Conservation (phyloP, 306 rosid genomes). For the Leucaena leucocephala region DNA sequence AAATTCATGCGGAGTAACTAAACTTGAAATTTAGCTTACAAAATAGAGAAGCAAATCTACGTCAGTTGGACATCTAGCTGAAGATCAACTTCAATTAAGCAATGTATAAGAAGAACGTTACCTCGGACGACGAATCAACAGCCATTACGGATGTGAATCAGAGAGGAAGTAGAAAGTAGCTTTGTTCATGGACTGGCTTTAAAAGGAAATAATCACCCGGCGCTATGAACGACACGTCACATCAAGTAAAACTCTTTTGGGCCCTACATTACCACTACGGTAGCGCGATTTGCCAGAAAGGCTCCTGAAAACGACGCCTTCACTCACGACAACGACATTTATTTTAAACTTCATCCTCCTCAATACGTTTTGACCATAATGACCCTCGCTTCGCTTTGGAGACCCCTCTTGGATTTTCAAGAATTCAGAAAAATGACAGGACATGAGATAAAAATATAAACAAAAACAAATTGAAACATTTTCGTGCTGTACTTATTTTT, state of each 20-base stretch:
- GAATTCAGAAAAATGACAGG: background rate
- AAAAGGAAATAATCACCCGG: conserved; percentile 4
- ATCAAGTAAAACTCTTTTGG: conserved; percentile 12
- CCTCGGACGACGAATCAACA: conserved; percentile 48
- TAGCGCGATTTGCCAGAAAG: conserved; percentile 47
- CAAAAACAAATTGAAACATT: background rate
- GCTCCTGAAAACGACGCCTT: conserved; percentile 41
- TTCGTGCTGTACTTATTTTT: background rate
- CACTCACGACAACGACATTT: conserved; percentile 44
- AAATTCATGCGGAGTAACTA: background rate
- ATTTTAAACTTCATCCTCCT: background rate
- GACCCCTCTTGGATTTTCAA: background rate
- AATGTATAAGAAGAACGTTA: conserved; percentile 27
- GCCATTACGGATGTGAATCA: conserved; percentile 45
- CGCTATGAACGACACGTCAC: conserved; percentile 46
- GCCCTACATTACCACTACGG: conserved; percentile 2
- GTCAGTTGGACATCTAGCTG: background rate
- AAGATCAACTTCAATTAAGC: conserved; percentile 16
- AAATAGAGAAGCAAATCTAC: conserved; percentile 14
- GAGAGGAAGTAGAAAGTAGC: background rate
- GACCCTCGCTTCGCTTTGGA: conserved; percentile 37
- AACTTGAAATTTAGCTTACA: conserved; percentile 40
- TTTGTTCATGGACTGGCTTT: conserved; percentile 30
- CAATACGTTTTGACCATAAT: conserved; percentile 33
- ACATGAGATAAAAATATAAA: background rate